phyloP scores from a whole-genome alignment of 2,329 filamentous ascomycete species.

The Colletotrichum sidae region DNA sequence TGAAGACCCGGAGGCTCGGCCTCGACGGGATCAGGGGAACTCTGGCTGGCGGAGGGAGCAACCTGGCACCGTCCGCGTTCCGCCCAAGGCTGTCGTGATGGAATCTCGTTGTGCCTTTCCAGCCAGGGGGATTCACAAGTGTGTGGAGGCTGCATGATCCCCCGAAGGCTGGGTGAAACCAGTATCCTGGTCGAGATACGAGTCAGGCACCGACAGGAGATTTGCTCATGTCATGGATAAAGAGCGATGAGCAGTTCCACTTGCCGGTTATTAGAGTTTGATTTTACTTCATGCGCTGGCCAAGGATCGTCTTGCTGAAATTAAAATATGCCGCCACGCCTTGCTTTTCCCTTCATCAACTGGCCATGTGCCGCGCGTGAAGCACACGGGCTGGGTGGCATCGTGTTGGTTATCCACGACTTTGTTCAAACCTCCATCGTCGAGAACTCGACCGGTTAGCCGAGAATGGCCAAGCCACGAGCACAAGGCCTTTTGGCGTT shows the following conservation, averaged over 20 bases:
- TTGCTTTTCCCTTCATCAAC: conserved; percentile 9
- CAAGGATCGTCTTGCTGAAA: conserved; percentile 26
- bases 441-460: neutral
- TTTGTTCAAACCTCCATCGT: neutral
- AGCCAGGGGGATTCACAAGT: conserved; percentile 24
- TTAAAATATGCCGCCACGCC: conserved; percentile 18
- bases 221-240: conserved; percentile 24
- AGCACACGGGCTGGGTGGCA: no score
- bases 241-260: conserved; percentile 25
- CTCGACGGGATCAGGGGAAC: conserved; percentile 28
- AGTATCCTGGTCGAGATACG: conserved; percentile 26
- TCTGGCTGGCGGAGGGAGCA: conserved; percentile 29
- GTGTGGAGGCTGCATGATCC: conserved; percentile 26
- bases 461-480: no score
- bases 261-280: conserved; percentile 36
- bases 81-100: conserved; percentile 34
- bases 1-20: conserved; percentile 25
- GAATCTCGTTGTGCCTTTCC: conserved; percentile 12
- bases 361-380: neutral
- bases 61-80: conserved; percentile 17
- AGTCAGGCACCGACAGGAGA: conserved; percentile 30
- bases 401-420: neutral
- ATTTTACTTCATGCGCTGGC: conserved; percentile 36
- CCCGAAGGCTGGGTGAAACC: conserved; percentile 33
- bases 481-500: no score